Base-by-base conservation (phyloP, 2,329 filamentous ascomycete species). In the Pseudonectria foliicola region DNA sequence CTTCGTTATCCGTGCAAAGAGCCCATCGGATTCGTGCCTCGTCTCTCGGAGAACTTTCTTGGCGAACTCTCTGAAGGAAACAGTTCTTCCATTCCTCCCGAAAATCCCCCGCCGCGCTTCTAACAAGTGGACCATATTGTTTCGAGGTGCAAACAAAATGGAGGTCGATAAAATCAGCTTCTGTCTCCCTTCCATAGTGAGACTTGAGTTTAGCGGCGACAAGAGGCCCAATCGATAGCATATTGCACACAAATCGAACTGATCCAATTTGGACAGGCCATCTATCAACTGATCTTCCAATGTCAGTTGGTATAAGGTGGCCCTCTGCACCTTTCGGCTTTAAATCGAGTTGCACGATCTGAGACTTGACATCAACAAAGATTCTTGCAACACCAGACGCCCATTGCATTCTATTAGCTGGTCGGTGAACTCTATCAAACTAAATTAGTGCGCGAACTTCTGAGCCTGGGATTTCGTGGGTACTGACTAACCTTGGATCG, bases 151-250 rank as follows among this genome's bases (percentile, higher is more conserved):
- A 34, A 12, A 34, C 31, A 18, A 12, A 34, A 11, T 27, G 10
- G 5, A 34, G 31, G 25, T 28, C 31, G 4, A 11, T 18, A 25
- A 16, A 34, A 23, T 34, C 31, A 24, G 15, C 31, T n/a, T 13
- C 5, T 4, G 31, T 34, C 25, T 34, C 31, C 4, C 31, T 18
- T 12, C 15, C 15, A 21, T 34, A 34, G 31, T 28, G 31, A 13
- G 31, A 7, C 25, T 34, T 34, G 24, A 34, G 27, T 25, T 34
- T 34, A 6, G 31, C 31, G 7, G 31, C 31, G 14, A 34, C 31
- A 7, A 34, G 31, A 27, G 31, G 31, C 25, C 31, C 31, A 13
- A 34, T 34, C 14, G 24, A 15, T 11, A 34, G 23, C 25, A 15
- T 15, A 13, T 28, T 5, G 16, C 31, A 34, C n/a, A 12, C n/a